Percentiles rank a stretch among this genome's conserved stretches.
Evolutionary conservation across 2,329 filamentous ascomycete species (phyloP).

Genomic region (Colletotrichum orchidophilum): DNA sequence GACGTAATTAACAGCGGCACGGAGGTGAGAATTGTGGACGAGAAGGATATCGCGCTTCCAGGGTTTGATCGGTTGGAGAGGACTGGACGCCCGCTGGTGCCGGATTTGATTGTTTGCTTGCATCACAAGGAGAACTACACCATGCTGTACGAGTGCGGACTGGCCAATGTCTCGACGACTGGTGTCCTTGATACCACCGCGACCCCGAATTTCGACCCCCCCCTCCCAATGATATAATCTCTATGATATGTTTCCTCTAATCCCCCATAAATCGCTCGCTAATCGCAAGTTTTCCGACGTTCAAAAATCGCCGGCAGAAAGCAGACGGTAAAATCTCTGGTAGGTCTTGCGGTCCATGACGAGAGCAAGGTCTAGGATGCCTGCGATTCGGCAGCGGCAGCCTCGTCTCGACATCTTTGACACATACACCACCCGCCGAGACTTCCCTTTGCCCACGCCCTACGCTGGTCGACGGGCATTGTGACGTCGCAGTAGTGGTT

Average conservation of each 20-base stretch:
- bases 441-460: slow-evolving; percentile 89
- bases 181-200: slow-evolving; percentile 84
- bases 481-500: slow-evolving; percentile 95
- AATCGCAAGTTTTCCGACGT: background rate
- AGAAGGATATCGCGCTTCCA: slow-evolving; percentile 67
- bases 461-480: slow-evolving; percentile 78
- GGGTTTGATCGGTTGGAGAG: slow-evolving; percentile 74
- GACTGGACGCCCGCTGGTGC: slow-evolving; percentile 74
- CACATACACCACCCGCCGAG: slow-evolving; percentile 92
- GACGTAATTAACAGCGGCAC: slow-evolving; percentile 84
- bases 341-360: background rate
- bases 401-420: slow-evolving; percentile 80
- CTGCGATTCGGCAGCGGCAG: slow-evolving; percentile 35
- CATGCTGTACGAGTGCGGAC: slow-evolving; percentile 87
- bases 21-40: slow-evolving; percentile 79
- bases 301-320: background rate
- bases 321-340: background rate
- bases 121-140: slow-evolving; percentile 95
- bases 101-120: slow-evolving; percentile 90
- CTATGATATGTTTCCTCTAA: slow-evolving; percentile 16
- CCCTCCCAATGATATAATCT: slow-evolving; percentile 4
- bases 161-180: slow-evolving; percentile 91
- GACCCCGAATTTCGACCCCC: background rate
- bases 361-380: background rate
- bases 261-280: slow-evolving; percentile 18